Conservation (phyloP, 2,329 filamentous ascomycete genomes). For the Calonectria pauciramosa region DNA sequence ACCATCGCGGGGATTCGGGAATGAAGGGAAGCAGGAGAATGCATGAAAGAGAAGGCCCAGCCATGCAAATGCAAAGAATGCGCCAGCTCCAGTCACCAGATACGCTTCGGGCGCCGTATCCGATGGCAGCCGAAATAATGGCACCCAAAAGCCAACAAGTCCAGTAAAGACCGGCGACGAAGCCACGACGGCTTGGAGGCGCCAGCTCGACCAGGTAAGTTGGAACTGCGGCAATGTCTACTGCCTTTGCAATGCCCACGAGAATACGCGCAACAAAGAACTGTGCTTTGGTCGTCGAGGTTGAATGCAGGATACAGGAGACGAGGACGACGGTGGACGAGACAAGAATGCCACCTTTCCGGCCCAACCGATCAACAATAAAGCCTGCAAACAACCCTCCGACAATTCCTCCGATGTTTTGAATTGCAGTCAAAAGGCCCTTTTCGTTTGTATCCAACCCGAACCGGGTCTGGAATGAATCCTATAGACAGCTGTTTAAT, state of each 20-base stretch:
- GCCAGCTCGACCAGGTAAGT: slow-evolving; percentile 30
- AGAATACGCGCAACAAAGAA: slow-evolving; percentile 28
- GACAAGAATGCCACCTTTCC: slow-evolving; percentile 24
- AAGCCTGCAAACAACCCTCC: slow-evolving; percentile 21
- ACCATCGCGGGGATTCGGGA: background rate
- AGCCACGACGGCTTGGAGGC: slow-evolving; percentile 25
- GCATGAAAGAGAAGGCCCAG: slow-evolving; percentile 19
- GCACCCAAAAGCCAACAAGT: slow-evolving; percentile 29
- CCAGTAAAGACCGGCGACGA: slow-evolving; percentile 29
- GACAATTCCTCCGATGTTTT: slow-evolving; percentile 27
- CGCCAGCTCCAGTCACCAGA: slow-evolving; percentile 27
- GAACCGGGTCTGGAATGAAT: slow-evolving; percentile 23
- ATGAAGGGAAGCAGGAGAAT: background rate
- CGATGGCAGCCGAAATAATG: slow-evolving; percentile 21
- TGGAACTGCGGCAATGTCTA: slow-evolving; percentile 27
- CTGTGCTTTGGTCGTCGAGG: slow-evolving; percentile 19
- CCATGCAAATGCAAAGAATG: slow-evolving; percentile 29
- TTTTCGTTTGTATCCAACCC: slow-evolving; percentile 23
- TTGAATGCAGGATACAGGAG: slow-evolving; percentile 25
- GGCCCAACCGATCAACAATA: slow-evolving; percentile 23
- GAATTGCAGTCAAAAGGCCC: slow-evolving; percentile 26
- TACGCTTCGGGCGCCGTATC: slow-evolving; percentile 28
- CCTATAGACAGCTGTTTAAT: background rate
- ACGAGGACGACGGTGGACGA: slow-evolving; percentile 24
- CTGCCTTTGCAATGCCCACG: slow-evolving; percentile 27